Conservation (phyloP, 352 stramenopile species). For the Phytopythium mirpurense region DNA sequence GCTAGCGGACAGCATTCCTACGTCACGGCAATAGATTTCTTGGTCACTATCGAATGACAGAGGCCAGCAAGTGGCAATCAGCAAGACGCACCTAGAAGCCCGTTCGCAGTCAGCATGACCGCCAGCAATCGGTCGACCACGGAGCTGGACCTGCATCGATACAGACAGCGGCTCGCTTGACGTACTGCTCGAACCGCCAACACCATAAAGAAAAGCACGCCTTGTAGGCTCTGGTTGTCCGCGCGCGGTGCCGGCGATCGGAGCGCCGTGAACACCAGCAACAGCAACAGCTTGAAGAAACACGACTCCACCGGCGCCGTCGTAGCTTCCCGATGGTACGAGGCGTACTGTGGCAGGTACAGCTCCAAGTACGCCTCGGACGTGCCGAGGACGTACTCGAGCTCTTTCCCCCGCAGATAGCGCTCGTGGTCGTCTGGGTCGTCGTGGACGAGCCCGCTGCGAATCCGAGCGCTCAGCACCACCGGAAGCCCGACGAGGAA, state of each 20-base stretch:
- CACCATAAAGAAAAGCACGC: slow-evolving; percentile 30
- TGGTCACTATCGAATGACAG: background rate
- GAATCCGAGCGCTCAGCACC: slow-evolving; percentile 29
- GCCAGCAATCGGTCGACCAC: slow-evolving; percentile 23
- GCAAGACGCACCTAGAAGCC: slow-evolving; percentile 33
- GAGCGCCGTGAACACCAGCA: slow-evolving; percentile 45
- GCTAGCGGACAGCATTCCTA: slow-evolving; percentile 53
- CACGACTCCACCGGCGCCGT: slow-evolving; percentile 32
- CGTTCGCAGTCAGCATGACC: slow-evolving; percentile 41
- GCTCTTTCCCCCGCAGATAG: slow-evolving; percentile 41
- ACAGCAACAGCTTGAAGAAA: slow-evolving; percentile 37
- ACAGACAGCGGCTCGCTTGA: slow-evolving; percentile 21
- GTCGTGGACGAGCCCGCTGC: slow-evolving; percentile 19
- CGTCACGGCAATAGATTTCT: background rate
- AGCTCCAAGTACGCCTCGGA: slow-evolving; percentile 58
- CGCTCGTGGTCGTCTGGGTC: slow-evolving; percentile 35
- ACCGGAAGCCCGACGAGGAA: slow-evolving; percentile 47
- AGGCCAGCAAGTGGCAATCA: background rate
- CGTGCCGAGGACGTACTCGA: slow-evolving; percentile 46
- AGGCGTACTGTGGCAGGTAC: slow-evolving; percentile 47
- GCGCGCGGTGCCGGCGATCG: slow-evolving; percentile 31
- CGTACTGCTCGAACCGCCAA: slow-evolving; percentile 20
- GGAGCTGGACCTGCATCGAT: slow-evolving; percentile 32
- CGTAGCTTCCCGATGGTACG: slow-evolving; percentile 29
- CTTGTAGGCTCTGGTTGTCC: slow-evolving; percentile 46